Evolutionary conservation across 108 stramenopile species (phyloP).

Genomic region (Cyclotella cryptica): DNA sequence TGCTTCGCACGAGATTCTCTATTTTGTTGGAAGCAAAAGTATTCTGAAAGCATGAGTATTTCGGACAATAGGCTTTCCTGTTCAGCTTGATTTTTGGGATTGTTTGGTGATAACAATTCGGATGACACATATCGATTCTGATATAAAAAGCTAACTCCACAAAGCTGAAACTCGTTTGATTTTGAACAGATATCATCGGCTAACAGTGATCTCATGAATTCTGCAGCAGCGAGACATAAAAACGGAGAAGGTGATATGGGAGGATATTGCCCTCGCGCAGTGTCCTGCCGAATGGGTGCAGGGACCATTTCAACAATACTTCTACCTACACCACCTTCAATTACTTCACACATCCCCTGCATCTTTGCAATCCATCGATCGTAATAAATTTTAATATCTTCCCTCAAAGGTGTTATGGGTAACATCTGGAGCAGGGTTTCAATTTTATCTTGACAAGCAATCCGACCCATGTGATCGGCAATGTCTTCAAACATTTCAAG

Average conservation of each 20-base stretch:
- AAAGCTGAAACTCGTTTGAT: slow-evolving; percentile 20
- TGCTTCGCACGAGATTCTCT: slow-evolving; percentile 4
- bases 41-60: slow-evolving; percentile 42
- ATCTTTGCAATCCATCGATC: slow-evolving; percentile 57
- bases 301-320: slow-evolving; percentile 71
- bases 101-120: slow-evolving; percentile 4
- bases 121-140: slow-evolving; percentile 41
- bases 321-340: slow-evolving; percentile 61
- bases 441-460: slow-evolving; percentile 38
- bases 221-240: slow-evolving; percentile 43
- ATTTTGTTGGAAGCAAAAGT: slow-evolving; percentile 27
- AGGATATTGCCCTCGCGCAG: slow-evolving; percentile 46
- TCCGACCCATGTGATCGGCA: slow-evolving; percentile 26
- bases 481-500: slow-evolving; percentile 32
- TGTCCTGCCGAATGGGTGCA: slow-evolving; percentile 43
- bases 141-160: slow-evolving; percentile 50
- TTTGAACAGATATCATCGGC: slow-evolving; percentile 11
- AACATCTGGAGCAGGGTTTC: slow-evolving; percentile 47
- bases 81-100: background rate
- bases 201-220: slow-evolving; percentile 44
- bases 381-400: slow-evolving; percentile 62
- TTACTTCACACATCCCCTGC: slow-evolving; percentile 41
- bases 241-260: slow-evolving; percentile 40
- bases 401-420: slow-evolving; percentile 64
- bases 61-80: slow-evolving; percentile 29